Conservation (phyloP, 306 rosid genomes). For the Parietaria judaica region DNA sequence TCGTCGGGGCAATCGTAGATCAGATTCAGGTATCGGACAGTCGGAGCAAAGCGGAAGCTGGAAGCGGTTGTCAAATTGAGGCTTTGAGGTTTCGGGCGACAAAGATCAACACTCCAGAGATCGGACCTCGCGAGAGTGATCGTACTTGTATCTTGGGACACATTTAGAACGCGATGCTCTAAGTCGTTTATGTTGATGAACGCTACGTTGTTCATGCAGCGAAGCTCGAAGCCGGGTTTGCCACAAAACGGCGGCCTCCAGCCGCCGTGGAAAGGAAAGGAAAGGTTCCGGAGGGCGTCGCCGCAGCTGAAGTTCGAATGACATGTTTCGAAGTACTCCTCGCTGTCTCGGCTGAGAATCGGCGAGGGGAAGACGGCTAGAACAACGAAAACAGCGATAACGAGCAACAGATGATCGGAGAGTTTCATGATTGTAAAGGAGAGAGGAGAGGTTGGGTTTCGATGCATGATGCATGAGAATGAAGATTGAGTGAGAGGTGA, state of each 20-base stretch:
- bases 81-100: too few relatives aligned
- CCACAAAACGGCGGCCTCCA: background rate
- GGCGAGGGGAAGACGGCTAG: slow-evolving; percentile 10
- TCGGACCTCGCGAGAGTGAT: background rate
- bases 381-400: background rate
- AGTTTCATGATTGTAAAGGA: background rate
- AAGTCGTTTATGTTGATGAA: background rate
- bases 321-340: too few relatives aligned
- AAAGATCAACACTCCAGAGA: background rate
- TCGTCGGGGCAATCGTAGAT: slow-evolving; percentile 5
- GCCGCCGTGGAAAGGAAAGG: slow-evolving; percentile 28
- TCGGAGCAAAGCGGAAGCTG: background rate
- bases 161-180: background rate
- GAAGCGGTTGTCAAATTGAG: too few relatives aligned
- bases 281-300: background rate
- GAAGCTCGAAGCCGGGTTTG: background rate
- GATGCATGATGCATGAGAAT: background rate
- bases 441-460: too few relatives aligned
- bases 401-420: background rate
- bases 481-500: too few relatives aligned
- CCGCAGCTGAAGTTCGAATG: slow-evolving; percentile 3
- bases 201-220: background rate
- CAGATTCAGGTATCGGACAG: slow-evolving; percentile 12
- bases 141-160: background rate
- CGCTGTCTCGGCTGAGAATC: background rate